These are phyloP conservation scores for Cymbidium sinense DNA, from an alignment of 106 monocot genomes.

Conservation along the genomic window DNA sequence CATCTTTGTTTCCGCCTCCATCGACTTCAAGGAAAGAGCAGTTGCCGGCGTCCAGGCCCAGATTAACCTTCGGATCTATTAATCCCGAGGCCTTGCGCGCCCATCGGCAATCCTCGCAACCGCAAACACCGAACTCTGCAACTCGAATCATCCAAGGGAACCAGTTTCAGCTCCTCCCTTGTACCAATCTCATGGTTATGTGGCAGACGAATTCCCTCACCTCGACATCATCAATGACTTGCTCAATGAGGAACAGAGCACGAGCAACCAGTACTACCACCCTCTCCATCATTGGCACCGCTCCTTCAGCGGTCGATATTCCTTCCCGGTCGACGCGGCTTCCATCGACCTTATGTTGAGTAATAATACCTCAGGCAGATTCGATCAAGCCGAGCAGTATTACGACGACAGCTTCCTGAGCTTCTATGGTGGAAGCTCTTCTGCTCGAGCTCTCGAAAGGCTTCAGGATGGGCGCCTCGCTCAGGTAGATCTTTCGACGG, in stretches of 20 bases:
- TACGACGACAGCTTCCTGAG: constrained; percentile 23
- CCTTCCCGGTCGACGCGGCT: constrained; percentile 25
- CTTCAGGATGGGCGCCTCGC: constrained; percentile 11
- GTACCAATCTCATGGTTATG: constrained; percentile 4
- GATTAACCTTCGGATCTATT: constrained; percentile 52
- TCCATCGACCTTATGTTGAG: constrained; percentile 21
- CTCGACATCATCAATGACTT: constrained; percentile 91
- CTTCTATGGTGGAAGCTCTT: constrained; percentile 24
- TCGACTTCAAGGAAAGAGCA: constrained; percentile 14
- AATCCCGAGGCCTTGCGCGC: constrained; percentile 29
- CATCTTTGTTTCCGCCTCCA: constrained; percentile 24
- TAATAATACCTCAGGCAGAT: constrained; percentile 7
- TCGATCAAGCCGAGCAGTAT: constrained; percentile 35
- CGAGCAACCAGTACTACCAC: constrained; percentile 5
- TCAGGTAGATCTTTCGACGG: constrained; percentile 26
- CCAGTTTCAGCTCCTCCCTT: not conserved
- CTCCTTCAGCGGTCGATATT: constrained; percentile 32
- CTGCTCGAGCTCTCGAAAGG: constrained; percentile 7
- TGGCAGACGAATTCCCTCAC: constrained; percentile 80
- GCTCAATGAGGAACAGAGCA: constrained; percentile 68
- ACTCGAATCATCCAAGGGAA: constrained; percentile 4
- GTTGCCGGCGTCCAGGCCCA: constrained; percentile 12
- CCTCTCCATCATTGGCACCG: constrained; percentile 11
- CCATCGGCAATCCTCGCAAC: constrained; percentile 4
- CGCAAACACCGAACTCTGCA: not conserved